Evolutionary conservation across 2,329 filamentous ascomycete genomes (phyloP).

Genomic region (Bertia moriformis): DNA sequence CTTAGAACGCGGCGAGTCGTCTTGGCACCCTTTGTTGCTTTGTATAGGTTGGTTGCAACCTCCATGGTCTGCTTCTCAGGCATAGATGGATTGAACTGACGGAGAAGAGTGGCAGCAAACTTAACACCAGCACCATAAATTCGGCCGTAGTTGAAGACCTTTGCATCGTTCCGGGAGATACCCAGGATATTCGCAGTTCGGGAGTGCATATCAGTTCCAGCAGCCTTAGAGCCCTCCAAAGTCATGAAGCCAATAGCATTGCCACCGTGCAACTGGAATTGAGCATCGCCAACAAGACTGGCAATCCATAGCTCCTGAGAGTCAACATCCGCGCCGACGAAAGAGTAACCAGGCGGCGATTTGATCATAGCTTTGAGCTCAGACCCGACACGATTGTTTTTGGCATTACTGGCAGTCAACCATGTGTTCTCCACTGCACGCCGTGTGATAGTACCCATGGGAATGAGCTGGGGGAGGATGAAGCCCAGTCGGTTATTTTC

Average conservation of each 20-base stretch:
- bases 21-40: conserved; percentile 78
- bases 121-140: conserved; percentile 96
- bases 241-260: conserved; percentile 99
- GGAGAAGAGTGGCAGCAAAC: conserved; percentile 76
- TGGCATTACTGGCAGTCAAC: conserved; percentile 95
- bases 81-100: conserved; percentile 81
- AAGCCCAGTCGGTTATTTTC: conserved; percentile 40
- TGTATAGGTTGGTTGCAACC: conserved; percentile 69
- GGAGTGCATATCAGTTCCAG: conserved; percentile 86
- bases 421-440: conserved; percentile 94
- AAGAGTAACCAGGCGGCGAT: conserved; percentile 77
- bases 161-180: conserved; percentile 88
- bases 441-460: conserved; percentile 94
- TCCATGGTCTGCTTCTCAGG: conserved; percentile 64
- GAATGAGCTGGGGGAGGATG: conserved; percentile 88
- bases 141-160: conserved; percentile 96
- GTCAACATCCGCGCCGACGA: conserved; percentile 94
- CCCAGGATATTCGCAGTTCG: conserved; percentile 83
- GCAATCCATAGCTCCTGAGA: conserved; percentile 98
- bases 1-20: conserved; percentile 60
- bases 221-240: conserved; percentile 84
- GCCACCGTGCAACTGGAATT: conserved; percentile 86
- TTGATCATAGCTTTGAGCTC: conserved; percentile 95
- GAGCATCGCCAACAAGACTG: conserved; percentile 82
- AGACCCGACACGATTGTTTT: conserved; percentile 86